Conservation (phyloP, 345 rosid species). For the Euphorbia peplus region DNA sequence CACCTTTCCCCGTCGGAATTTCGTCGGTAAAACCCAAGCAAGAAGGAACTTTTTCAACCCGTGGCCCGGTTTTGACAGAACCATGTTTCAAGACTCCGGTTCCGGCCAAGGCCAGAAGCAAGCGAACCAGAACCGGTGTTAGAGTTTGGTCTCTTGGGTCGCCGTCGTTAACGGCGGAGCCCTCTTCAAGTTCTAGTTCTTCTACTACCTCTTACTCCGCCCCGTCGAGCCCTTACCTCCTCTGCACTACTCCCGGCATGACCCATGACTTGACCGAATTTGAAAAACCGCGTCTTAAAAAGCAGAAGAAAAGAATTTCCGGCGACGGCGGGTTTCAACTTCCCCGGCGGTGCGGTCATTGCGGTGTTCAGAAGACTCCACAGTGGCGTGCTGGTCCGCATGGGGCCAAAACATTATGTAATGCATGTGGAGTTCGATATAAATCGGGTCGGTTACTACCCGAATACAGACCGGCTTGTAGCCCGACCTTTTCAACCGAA, state of each 20-base stretch:
- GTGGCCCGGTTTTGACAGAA: slow-evolving; percentile 15
- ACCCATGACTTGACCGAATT: slow-evolving; percentile 24
- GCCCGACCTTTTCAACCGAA: slow-evolving; percentile 78
- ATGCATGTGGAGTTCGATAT: slow-evolving; percentile 88
- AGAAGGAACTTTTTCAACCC: slow-evolving; percentile 17
- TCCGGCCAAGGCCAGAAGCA: slow-evolving; percentile 82
- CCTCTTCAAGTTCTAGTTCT: slow-evolving; percentile 46
- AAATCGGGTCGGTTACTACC: slow-evolving; percentile 90
- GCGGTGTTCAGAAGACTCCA: slow-evolving; percentile 89
- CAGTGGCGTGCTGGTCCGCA: slow-evolving; percentile 95
- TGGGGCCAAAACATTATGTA: slow-evolving; percentile 86
- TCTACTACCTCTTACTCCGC: slow-evolving; percentile 37
- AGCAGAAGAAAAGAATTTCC: slow-evolving; percentile 32
- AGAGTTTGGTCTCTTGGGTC: slow-evolving; percentile 61
- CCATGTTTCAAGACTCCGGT: slow-evolving; percentile 43
- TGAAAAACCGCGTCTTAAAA: slow-evolving; percentile 32
- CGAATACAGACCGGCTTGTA: slow-evolving; percentile 88
- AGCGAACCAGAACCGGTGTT: slow-evolving; percentile 55
- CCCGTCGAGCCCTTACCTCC: slow-evolving; percentile 30
- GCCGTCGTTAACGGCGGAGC: slow-evolving; percentile 45
- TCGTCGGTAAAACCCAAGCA: slow-evolving; percentile 29
- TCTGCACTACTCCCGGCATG: slow-evolving; percentile 16
- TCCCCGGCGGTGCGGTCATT: slow-evolving; percentile 77
- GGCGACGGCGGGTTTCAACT: slow-evolving; percentile 17
- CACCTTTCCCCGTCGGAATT: slow-evolving; percentile 40